Evolutionary conservation across 2,329 filamentous ascomycete species (phyloP).

Genomic region (Microcyclospora tardicrescens): DNA sequence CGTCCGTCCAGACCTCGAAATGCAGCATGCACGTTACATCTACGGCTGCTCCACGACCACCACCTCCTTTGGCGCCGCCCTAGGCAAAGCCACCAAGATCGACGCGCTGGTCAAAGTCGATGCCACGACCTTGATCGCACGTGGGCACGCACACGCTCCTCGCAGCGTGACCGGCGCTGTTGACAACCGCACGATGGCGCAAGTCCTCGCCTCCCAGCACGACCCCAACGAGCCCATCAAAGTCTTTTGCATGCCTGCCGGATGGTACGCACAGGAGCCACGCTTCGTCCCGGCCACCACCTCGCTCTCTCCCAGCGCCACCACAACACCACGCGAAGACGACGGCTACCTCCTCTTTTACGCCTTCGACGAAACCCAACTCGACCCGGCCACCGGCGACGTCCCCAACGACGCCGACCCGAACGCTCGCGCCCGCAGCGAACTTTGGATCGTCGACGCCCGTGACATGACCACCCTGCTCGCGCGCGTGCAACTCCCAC

Average conservation of each 20-base stretch:
- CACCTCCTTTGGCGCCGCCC: conserved; percentile 44
- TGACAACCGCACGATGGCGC: conserved; percentile 41
- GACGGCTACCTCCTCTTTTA: conserved; percentile 57
- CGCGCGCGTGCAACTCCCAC: conserved; percentile 46
- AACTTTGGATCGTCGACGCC: conserved; percentile 58
- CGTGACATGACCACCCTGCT: conserved; percentile 48
- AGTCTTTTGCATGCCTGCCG: conserved; percentile 47
- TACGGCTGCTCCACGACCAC: conserved; percentile 54
- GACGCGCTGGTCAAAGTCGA: conserved; percentile 53
- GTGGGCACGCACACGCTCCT: conserved; percentile 30
- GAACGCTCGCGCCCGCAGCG: conserved; percentile 33
- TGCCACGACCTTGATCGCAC: conserved; percentile 38
- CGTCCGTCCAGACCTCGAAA: conserved; percentile 41
- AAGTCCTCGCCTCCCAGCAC: conserved; percentile 35
- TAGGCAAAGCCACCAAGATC: conserved; percentile 54
- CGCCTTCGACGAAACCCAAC: conserved; percentile 55
- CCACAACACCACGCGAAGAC: conserved; percentile 39
- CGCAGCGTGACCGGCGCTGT: conserved; percentile 46
- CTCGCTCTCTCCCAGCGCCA: conserved; percentile 16
- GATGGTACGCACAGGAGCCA: conserved; percentile 54
- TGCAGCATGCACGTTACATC: conserved; percentile 47
- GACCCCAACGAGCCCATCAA: conserved; percentile 38
- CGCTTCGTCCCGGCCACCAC: conserved; percentile 42
- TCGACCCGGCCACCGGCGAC: conserved; percentile 23
- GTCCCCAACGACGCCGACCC: conserved; percentile 27